Evolutionary conservation across 2,329 filamentous ascomycete genomes (phyloP).

Genomic region (Capronia epimyces): DNA sequence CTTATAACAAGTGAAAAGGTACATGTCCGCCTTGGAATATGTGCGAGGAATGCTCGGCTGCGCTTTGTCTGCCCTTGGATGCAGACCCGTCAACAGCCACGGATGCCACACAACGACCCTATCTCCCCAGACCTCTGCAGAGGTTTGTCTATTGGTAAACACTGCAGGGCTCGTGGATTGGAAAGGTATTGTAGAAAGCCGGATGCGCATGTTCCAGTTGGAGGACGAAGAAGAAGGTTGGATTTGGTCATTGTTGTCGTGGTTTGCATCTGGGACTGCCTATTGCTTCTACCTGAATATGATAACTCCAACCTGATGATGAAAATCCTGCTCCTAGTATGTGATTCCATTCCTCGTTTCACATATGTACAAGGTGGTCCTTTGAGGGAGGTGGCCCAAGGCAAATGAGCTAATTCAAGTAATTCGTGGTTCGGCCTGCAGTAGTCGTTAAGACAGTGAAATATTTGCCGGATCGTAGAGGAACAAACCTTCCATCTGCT

Average conservation of each 20-base stretch:
- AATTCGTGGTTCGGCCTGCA: constrained; percentile 20
- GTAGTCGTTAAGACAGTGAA: constrained; percentile 6
- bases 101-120: no score
- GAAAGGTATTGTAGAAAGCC: no score
- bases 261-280: constrained; percentile 1
- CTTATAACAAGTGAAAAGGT: no score
- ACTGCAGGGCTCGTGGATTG: no score
- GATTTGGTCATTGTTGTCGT: neutral
- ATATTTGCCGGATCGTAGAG: neutral
- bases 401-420: constrained; percentile 24
- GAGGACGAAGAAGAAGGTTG: neutral
- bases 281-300: neutral
- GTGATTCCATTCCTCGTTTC: neutral
- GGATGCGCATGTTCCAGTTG: neutral
- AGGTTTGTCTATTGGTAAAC: no score
- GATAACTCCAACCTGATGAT: neutral
- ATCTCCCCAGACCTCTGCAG: no score
- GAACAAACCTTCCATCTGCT: constrained; percentile 59
- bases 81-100: no score
- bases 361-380: neutral
- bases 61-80: no score
- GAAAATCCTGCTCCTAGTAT: neutral
- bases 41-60: no score
- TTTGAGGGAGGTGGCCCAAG: neutral
- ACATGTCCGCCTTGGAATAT: no score